These are phyloP conservation scores for Aspergillus floridensis DNA, from an alignment of 2,329 filamentous ascomycete genomes.

Conservation along the genomic window DNA sequence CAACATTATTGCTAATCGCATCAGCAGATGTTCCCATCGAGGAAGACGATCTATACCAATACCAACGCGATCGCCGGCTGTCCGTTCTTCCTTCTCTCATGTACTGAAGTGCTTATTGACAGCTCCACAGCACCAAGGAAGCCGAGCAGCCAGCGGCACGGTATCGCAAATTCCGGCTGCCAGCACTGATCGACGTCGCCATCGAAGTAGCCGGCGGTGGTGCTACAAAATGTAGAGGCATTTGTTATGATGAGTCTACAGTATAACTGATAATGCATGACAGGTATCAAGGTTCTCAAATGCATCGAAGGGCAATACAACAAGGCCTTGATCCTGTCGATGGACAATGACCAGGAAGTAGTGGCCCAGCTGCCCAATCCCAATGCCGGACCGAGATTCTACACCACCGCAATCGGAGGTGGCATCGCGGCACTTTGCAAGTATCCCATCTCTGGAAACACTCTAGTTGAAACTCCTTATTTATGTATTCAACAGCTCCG, in stretches of 20 bases:
- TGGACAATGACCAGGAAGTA: slow-evolving; percentile 11
- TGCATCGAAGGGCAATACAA: slow-evolving; percentile 27
- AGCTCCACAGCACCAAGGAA: slow-evolving; percentile 22
- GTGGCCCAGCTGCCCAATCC: slow-evolving; percentile 11
- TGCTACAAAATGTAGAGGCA: slow-evolving; percentile 4
- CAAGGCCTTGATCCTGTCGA: slow-evolving; percentile 25
- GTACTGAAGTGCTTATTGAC: slow-evolving; percentile 5
- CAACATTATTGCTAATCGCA: too few species aligned
- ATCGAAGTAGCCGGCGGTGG: not conserved
- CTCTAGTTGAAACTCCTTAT: not conserved
- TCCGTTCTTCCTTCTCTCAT: slow-evolving; percentile 10
- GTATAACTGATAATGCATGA: not conserved
- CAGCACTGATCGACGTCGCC: slow-evolving; percentile 21
- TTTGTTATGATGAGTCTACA: not conserved
- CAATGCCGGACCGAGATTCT: slow-evolving; percentile 18
- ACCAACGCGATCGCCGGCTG: slow-evolving; percentile 28
- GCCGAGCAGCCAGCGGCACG: slow-evolving; percentile 24
- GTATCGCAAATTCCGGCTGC: slow-evolving; percentile 28
- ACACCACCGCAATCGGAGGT: slow-evolving; percentile 24
- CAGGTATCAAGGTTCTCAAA: slow-evolving; percentile 17
- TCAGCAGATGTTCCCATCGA: not conserved
- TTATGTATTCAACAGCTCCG: not conserved
- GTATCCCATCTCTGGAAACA: not conserved
- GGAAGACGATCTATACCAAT: not conserved
- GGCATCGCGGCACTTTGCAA: slow-evolving; percentile 25